These are phyloP conservation scores for Stachybotrys chlorohalonatus DNA, from an alignment of 2,329 filamentous ascomycete species.

Conservation along the genomic window DNA sequence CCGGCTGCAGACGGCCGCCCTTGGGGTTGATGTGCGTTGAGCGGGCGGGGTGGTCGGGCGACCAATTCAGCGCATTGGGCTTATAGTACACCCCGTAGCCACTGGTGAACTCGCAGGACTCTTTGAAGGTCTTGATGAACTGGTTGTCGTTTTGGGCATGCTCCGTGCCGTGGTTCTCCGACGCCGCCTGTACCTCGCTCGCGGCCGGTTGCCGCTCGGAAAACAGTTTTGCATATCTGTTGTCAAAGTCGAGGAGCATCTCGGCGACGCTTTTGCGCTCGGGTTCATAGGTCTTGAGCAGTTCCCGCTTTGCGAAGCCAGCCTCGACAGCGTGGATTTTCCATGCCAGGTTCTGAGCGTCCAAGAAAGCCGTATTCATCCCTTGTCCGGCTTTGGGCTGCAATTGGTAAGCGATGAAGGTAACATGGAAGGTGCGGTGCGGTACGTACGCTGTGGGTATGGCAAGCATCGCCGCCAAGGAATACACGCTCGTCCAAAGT, in stretches of 20 bases:
- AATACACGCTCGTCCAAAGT: constrained; percentile 63
- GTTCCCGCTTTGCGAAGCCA: constrained; percentile 65
- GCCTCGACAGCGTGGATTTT: constrained; percentile 88
- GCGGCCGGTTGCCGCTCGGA: constrained; percentile 67
- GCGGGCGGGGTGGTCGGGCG: constrained; percentile 58
- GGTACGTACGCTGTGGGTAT: constrained; percentile 60
- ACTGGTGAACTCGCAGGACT: constrained; percentile 83
- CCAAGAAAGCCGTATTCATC: constrained; percentile 73
- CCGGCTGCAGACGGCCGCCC: constrained; percentile 58
- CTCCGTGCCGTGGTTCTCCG: constrained; percentile 19
- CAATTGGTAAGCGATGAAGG: constrained; percentile 23
- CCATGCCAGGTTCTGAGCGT: constrained; percentile 87
- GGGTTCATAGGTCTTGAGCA: constrained; percentile 77
- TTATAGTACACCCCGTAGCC: constrained; percentile 86
- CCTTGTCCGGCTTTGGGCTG: constrained; percentile 69
- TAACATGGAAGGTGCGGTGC: constrained; percentile 2
- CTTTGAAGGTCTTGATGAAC: constrained; percentile 86
- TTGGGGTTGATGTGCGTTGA: constrained; percentile 60
- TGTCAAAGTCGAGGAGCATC: constrained; percentile 76
- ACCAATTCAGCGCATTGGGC: constrained; percentile 80
- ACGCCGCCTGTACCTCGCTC: constrained; percentile 62
- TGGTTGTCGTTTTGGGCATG: constrained; percentile 52
- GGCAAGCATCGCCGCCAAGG: constrained; percentile 68
- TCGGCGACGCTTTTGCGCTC: constrained; percentile 82
- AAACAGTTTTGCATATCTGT: constrained; percentile 83